These are phyloP conservation scores for Psilocybe cubensis DNA, from an alignment of 768 basidiomycete genomes.

Conservation along the genomic window DNA sequence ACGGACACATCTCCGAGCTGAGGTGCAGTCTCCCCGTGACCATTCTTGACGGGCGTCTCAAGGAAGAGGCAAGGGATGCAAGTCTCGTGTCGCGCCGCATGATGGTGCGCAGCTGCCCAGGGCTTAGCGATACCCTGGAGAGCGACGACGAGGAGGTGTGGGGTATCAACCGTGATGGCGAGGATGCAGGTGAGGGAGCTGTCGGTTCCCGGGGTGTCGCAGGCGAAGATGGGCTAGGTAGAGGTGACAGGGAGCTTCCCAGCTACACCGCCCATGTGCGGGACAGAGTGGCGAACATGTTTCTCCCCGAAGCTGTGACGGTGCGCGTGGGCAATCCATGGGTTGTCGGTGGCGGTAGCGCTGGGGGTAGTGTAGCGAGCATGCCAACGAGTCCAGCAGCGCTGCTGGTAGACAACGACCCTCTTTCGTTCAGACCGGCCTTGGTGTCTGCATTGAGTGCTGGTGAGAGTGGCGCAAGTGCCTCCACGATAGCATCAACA, in stretches of 20 bases:
- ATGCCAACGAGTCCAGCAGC: conserved; percentile 1
- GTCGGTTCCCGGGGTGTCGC: neutral
- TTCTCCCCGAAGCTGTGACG: conserved; percentile 62
- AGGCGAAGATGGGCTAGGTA: conserved; percentile 4
- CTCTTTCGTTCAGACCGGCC: neutral
- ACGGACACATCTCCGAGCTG: conserved; percentile 94
- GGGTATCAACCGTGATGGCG: neutral
- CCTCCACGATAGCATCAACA: neutral
- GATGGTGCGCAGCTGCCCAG: conserved; percentile 40
- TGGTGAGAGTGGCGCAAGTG: neutral
- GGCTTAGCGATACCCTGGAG: conserved; percentile 29
- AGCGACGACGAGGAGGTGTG: conserved; percentile 13
- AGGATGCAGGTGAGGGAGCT: neutral
- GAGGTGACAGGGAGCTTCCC: conserved; percentile 77
- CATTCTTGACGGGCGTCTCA: conserved; percentile 73
- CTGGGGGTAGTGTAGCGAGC: neutral
- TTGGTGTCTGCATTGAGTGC: neutral
- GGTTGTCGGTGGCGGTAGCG: conserved; percentile 25
- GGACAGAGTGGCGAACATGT: conserved; percentile 86
- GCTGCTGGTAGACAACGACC: neutral
- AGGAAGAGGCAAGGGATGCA: conserved; percentile 74
- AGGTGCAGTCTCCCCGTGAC: conserved; percentile 91
- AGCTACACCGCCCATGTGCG: conserved; percentile 89
- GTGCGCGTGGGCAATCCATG: conserved; percentile 70
- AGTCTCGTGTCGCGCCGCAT: conserved; percentile 79